Evolutionary conservation across 139 green algal genomes (phyloP).

Genomic region (Coelastrella sp.): DNA sequence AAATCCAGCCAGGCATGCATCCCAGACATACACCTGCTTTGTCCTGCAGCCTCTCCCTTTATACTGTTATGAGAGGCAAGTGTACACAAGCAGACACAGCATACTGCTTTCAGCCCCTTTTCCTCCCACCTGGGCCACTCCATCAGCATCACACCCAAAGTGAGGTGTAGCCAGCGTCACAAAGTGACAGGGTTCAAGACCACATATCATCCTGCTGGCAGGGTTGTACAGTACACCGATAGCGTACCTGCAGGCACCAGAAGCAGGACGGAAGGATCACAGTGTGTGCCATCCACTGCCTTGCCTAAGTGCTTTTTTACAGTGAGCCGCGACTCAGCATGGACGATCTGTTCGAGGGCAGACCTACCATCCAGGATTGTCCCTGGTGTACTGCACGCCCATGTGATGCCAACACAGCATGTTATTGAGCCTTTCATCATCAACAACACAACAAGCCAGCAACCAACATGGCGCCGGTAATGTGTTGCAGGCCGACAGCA

Average conservation of each 20-base stretch:
- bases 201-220: slow-evolving; percentile 55
- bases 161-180: slow-evolving; percentile 87
- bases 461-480: not conserved
- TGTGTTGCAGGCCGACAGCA: too few species aligned
- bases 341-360: too few species aligned
- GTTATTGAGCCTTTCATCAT: not conserved
- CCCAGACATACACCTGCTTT: too few species aligned
- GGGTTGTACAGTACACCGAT: slow-evolving; percentile 69
- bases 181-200: slow-evolving; percentile 80
- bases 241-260: slow-evolving; percentile 33
- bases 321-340: too few species aligned
- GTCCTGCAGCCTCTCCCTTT: not conserved
- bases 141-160: slow-evolving; percentile 75
- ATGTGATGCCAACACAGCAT: not conserved
- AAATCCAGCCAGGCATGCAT: too few species aligned
- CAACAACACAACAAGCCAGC: not conserved
- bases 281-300: too few species aligned
- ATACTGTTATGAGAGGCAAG: not conserved
- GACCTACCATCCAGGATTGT: too few species aligned
- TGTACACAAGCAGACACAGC: not conserved
- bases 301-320: too few species aligned
- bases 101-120: not conserved
- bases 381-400: too few species aligned
- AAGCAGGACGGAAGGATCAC: not conserved
- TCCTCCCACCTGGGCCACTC: slow-evolving; percentile 68